Evolutionary conservation across 371 early-diverging fungal species (phyloP).

Genomic region (Mortierella sp.): DNA sequence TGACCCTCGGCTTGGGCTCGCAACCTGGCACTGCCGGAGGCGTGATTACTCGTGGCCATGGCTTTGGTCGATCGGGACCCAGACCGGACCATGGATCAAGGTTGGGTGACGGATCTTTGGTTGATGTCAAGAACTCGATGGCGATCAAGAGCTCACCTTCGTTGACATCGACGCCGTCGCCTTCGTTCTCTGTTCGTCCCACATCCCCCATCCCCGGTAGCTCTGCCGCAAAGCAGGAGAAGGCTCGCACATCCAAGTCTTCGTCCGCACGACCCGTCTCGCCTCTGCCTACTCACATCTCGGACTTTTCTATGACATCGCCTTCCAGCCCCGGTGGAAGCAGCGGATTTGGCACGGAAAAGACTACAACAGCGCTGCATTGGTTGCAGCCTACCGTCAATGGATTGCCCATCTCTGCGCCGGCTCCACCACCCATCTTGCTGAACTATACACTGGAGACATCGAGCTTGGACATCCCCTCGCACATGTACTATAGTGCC

Average conservation of each 20-base stretch:
- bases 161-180: constrained; percentile 20
- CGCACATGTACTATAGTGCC: constrained; percentile 50
- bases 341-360: constrained; percentile 11
- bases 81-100: constrained; percentile 15
- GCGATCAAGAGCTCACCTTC: constrained; percentile 57
- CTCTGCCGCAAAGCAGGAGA: neutral
- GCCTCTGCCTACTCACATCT: constrained; percentile 10
- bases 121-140: constrained; percentile 35
- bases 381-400: constrained; percentile 44
- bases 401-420: constrained; percentile 27
- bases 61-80: neutral
- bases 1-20: constrained; percentile 40
- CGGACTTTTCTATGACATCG: constrained; percentile 9
- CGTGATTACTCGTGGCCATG: constrained; percentile 20
- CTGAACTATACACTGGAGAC: constrained; percentile 45
- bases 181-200: constrained; percentile 13
- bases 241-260: neutral
- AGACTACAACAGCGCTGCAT: constrained; percentile 30
- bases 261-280: constrained; percentile 9
- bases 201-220: constrained; percentile 1
- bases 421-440: constrained; percentile 46
- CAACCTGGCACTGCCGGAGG: constrained; percentile 42
- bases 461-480: constrained; percentile 36
- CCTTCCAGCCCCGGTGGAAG: constrained; percentile 1
- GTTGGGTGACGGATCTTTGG: constrained; percentile 38